Conservation (phyloP, 768 basidiomycete genomes). For the Sarcomyxa edulis region DNA sequence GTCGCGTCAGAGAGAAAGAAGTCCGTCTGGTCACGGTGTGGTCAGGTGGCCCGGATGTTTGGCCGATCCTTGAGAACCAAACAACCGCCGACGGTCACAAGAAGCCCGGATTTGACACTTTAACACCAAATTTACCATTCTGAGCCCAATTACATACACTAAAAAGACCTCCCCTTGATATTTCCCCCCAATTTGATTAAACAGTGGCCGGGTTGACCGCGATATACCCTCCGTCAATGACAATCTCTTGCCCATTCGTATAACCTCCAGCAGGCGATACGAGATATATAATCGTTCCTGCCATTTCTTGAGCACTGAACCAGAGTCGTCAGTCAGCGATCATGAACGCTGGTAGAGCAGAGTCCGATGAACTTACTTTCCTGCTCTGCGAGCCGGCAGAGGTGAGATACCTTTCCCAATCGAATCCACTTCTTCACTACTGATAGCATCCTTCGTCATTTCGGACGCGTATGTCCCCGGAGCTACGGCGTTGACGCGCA, state of each 20-base stretch:
- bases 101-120: too few relatives aligned
- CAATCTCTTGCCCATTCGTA: constrained; percentile 73
- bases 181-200: too few relatives aligned
- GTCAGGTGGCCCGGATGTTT: too few relatives aligned
- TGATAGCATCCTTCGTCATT: constrained; percentile 57
- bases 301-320: constrained; percentile 64
- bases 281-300: constrained; percentile 72
- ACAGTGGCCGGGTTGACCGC: constrained; percentile 63
- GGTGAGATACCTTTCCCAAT: constrained; percentile 57
- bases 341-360: neutral
- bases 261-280: constrained; percentile 70
- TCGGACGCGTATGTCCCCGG: constrained; percentile 76
- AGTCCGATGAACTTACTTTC: constrained; percentile 49
- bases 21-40: too few relatives aligned
- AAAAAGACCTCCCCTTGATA: too few relatives aligned
- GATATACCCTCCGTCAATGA: constrained; percentile 70
- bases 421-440: constrained; percentile 40
- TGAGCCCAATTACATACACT: too few relatives aligned
- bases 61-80: too few relatives aligned
- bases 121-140: too few relatives aligned
- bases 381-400: constrained; percentile 57
- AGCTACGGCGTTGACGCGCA: constrained; percentile 71
- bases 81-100: too few relatives aligned
- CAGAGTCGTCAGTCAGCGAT: neutral
- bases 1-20: too few relatives aligned